Base-by-base conservation (phyloP, 306 rosid genomes). In the Herpetospermum pedunculosum region DNA sequence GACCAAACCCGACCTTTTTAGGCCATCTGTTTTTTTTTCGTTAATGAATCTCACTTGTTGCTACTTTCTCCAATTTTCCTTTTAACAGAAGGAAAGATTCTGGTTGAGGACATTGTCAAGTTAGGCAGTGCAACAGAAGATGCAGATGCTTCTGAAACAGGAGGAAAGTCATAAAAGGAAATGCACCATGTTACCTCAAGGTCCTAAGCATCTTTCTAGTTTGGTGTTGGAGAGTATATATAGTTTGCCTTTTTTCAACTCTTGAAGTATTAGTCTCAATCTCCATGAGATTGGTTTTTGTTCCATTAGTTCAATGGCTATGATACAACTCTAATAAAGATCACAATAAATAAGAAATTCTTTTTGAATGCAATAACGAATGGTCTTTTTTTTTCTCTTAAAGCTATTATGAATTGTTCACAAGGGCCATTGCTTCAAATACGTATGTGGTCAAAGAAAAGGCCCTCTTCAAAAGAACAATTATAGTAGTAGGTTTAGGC, bases 61-160 rank as follows among this genome's bases (percentile, higher is more conserved):
- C 47, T 48, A 37, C 12, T 71, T 30, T 29, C 41, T 14, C 23
- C 23, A 14, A 30, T 57, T 13, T 78, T 79, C 57, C 53, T 52
- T 75, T 77, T 21, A 35, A 70, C 90, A 94, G 96, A 94, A 78
- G 98, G 97, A 52, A 94, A 89, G 78, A 94, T 94, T 77, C 89
- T 89, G 37, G 98, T 94, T 13, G 98, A 94, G 77, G 98, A 94
- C 81, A 91, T 91, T 73, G 90, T 94, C 41, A 94, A 82, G 78
- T 78, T 94, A 81, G 97, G 97, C 47, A 77, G 90, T 79, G 76
- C 87, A 85, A 85, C 69, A 60, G 69, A 60, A 34, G 69, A 60
- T 3, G 23, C 26, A 13, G 59, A 75, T 16, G 78, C 46, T 11
- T 34, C 44, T 30, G 60, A 75, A 60, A 40, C 77, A 53, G 71